Percentiles rank a stretch among this genome's conserved stretches.
These are phyloP conservation scores for Yamadazyma sp. DNA, from an alignment of 1,139 yeast genomes.

Conservation along the genomic window DNA sequence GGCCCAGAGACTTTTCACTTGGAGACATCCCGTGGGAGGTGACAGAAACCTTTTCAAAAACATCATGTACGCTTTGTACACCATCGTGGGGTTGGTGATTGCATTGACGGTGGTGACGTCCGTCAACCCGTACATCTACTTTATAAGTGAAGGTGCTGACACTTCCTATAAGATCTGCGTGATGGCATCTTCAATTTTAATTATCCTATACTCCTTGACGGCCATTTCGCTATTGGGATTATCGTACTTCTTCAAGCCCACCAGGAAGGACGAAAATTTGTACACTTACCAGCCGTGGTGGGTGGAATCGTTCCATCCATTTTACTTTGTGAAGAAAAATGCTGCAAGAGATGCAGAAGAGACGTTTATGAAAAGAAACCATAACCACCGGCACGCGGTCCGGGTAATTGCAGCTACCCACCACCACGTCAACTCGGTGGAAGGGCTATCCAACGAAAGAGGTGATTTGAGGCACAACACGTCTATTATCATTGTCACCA, in stretches of 20 bases:
- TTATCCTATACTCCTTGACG: conserved; percentile 36
- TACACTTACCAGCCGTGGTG: conserved; percentile 51
- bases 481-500: conserved; percentile 31
- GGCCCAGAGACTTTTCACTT: conserved; percentile 45
- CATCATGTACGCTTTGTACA: conserved; percentile 33
- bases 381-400: conserved; percentile 43
- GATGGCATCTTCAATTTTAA: conserved; percentile 30
- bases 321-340: conserved; percentile 38
- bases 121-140: conserved; percentile 34
- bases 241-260: conserved; percentile 43
- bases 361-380: conserved; percentile 44
- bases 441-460: conserved; percentile 41
- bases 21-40: conserved; percentile 52
- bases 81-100: conserved; percentile 29
- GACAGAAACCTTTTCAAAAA: conserved; percentile 36
- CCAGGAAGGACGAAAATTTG: conserved; percentile 40
- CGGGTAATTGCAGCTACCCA: conserved; percentile 47
- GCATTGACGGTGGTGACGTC: conserved; percentile 36
- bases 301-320: conserved; percentile 45
- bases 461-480: conserved; percentile 38
- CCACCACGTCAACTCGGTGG: conserved; percentile 42
- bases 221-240: conserved; percentile 35
- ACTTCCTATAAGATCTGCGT: conserved; percentile 29
- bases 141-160: conserved; percentile 23
- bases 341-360: conserved; percentile 43